Conservation (phyloP, 257 asterid species). For the Leptodermis oblonga region DNA sequence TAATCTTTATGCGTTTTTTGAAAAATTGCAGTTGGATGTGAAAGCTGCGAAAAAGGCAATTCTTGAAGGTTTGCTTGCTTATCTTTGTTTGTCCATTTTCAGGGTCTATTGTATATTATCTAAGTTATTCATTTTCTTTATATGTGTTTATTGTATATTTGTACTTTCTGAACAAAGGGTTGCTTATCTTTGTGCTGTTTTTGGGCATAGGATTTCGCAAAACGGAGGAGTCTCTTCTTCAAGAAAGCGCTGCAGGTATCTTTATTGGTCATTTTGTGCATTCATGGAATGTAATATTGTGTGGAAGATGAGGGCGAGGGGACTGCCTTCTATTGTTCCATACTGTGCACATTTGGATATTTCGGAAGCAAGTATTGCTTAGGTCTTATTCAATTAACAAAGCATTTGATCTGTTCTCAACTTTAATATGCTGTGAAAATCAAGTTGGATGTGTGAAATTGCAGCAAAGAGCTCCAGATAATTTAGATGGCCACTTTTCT, state of each 20-base stretch:
- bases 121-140: neutral
- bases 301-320: neutral
- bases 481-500: neutral
- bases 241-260: constrained; percentile 72
- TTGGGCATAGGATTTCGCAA: constrained; percentile 56
- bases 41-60: constrained; percentile 76
- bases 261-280: neutral
- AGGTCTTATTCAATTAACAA: neutral
- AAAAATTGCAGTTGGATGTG: constrained; percentile 73
- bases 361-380: neutral
- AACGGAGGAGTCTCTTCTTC: constrained; percentile 77
- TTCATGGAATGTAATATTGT: neutral
- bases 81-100: neutral
- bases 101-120: no score
- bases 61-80: constrained; percentile 51
- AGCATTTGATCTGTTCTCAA: neutral
- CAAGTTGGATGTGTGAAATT: neutral
- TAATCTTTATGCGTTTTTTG: constrained; percentile 11
- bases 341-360: neutral
- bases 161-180: neutral
- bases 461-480: neutral
- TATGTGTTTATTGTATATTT: neutral
- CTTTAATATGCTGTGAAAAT: neutral
- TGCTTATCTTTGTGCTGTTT: neutral
- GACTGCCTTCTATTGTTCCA: neutral